These are phyloP conservation scores for Penicillium sp. DNA, from an alignment of 2,329 filamentous ascomycete species.

Conservation along the genomic window DNA sequence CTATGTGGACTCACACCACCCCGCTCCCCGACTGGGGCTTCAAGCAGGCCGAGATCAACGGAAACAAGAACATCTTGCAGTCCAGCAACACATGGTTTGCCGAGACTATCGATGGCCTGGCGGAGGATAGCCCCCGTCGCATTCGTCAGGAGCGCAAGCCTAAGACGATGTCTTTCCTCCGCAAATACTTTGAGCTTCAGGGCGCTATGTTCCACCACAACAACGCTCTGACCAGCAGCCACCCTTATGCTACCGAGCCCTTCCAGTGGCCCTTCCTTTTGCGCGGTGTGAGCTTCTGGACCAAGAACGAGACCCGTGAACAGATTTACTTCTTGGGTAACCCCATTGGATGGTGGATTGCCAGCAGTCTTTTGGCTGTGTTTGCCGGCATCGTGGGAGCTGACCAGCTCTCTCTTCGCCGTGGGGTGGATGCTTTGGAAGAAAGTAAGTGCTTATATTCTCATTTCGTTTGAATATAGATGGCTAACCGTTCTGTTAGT, in stretches of 20 bases:
- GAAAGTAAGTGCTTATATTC: constrained; percentile 65
- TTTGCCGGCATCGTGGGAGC: constrained; percentile 89
- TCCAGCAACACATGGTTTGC: constrained; percentile 93
- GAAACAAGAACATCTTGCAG: constrained; percentile 90
- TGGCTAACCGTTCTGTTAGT: constrained; percentile 29
- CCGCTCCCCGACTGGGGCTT: constrained; percentile 96
- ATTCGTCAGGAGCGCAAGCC: constrained; percentile 73
- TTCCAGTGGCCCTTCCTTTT: constrained; percentile 98
- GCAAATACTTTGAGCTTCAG: constrained; percentile 95
- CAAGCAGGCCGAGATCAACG: constrained; percentile 98
- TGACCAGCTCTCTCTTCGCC: constrained; percentile 88
- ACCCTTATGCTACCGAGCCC: constrained; percentile 91
- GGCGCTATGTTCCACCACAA: constrained; percentile 99
- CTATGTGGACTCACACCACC: constrained; percentile 97
- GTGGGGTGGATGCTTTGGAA: constrained; percentile 90
- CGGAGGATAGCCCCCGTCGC: constrained; percentile 68
- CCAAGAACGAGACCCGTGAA: constrained; percentile 86
- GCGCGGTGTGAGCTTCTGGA: constrained; percentile 98
- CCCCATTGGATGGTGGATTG: constrained; percentile 95
- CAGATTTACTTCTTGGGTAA: constrained; percentile 99
- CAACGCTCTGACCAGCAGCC: constrained; percentile 93
- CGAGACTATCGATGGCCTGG: constrained; percentile 82
- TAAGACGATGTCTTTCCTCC: constrained; percentile 81
- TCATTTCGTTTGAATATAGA: background rate
- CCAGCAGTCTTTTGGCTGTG: constrained; percentile 86